Conservation (phyloP, 805 yeast species). For the Yamadazyma laniorum region DNA sequence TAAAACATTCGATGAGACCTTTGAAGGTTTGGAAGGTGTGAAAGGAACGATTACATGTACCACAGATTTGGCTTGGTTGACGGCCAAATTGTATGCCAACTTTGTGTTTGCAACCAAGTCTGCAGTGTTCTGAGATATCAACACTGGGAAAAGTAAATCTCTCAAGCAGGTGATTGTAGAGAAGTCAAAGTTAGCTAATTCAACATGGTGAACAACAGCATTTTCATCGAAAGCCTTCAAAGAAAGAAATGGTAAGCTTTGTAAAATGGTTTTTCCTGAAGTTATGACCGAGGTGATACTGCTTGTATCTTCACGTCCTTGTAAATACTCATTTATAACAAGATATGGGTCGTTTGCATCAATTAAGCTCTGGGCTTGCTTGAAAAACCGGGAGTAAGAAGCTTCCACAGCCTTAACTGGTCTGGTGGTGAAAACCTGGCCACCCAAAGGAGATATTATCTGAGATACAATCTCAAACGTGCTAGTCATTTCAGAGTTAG, state of each 20-base stretch:
- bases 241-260: slow-evolving; percentile 59
- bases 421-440: slow-evolving; percentile 44
- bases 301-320: slow-evolving; percentile 8
- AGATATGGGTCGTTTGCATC: slow-evolving; percentile 55
- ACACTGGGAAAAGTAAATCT: slow-evolving; percentile 60
- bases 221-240: slow-evolving; percentile 31
- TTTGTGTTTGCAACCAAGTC: slow-evolving; percentile 53
- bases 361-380: slow-evolving; percentile 28
- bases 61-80: slow-evolving; percentile 51
- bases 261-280: slow-evolving; percentile 52
- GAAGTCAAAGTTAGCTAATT: slow-evolving; percentile 60
- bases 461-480: slow-evolving; percentile 24
- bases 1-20: slow-evolving; percentile 3
- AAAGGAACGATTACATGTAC: slow-evolving; percentile 63
- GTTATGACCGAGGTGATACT: slow-evolving; percentile 43
- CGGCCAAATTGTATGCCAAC: slow-evolving; percentile 58
- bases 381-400: slow-evolving; percentile 24
- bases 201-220: slow-evolving; percentile 60
- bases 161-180: slow-evolving; percentile 69
- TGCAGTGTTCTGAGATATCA: slow-evolving; percentile 61
- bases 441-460: slow-evolving; percentile 25
- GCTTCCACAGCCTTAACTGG: slow-evolving; percentile 44
- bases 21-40: slow-evolving; percentile 9
- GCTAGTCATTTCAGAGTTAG: slow-evolving; percentile 3
- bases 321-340: slow-evolving; percentile 35